Evolutionary conservation across 331 rosid species (phyloP), one percentile per base, ranked within the genome.

Genomic region (Quercus phellos): DNA sequence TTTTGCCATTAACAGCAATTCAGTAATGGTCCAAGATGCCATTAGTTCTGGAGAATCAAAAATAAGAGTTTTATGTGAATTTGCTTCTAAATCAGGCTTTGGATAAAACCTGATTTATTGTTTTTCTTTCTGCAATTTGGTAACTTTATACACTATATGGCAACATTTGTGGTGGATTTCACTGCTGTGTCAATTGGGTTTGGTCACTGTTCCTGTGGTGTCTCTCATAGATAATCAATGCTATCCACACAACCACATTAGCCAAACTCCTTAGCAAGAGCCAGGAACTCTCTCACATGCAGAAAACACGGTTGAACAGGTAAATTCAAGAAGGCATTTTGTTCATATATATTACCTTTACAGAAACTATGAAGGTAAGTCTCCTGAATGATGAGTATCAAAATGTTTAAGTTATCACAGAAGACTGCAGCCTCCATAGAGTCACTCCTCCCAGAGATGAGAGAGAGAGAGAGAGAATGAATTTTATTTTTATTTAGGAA

Each of bases 11-110:
- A 94, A 90, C 80, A 86, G 91, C 54, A 98, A 94, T 73, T 92
- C 99, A 34, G 99, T 94, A 17, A 85, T 94, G 93, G 98, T 94
- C 73, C 99, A 94, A 77, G 99, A 94, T 70, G 99, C 97, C 83
- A 94, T 94, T 79, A 92, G 97, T 35, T 35, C 29, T 97, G 92
- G 92, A 92, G 78, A 69, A 75, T 74, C 67, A 61, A 54, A 51
- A 42, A 66, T 13, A 43, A 7, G 26, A 22, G n/a, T 34, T 3
- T 66, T 64, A 35, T 66, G 14, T 4, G 30, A 58, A 10, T 24
- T 58, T 58, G 29, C 75, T 66, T 26, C 43, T 34, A 19, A 50
- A 13, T 50, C 54, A 14, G 19, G 19, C 30, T 18, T 3, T 16
- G 2, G 77, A 75, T 29, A 56, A 42, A 75, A 78, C 56, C 7